Conservation (phyloP, 495 filamentous ascomycete genomes). For the Staphylotrichum tortipilum region DNA sequence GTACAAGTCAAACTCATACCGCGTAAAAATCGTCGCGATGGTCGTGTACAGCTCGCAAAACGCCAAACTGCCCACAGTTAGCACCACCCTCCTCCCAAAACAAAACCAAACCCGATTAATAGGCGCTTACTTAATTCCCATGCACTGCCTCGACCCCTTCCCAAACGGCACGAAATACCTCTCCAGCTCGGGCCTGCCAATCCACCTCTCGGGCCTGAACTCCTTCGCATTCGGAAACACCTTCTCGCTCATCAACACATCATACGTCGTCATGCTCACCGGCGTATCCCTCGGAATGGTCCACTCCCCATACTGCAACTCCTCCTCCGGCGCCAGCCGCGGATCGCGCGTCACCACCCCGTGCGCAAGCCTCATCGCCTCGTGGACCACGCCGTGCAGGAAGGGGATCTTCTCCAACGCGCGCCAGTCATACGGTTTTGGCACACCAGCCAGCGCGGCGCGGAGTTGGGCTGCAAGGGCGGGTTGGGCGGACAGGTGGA, state of each 20-base stretch:
- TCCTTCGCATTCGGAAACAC: conserved; percentile 35
- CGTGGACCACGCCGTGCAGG: conserved; percentile 36
- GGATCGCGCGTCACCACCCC: conserved; percentile 35
- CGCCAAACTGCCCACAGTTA: background rate
- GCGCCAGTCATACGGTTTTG: conserved; percentile 21
- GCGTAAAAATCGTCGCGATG: background rate
- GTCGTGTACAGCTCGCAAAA: conserved; percentile 9
- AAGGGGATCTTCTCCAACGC: conserved; percentile 41
- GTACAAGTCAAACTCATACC: conserved; percentile 14
- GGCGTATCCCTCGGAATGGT: conserved; percentile 17
- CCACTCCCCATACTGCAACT: conserved; percentile 27
- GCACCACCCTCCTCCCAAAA: background rate
- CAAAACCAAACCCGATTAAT: background rate
- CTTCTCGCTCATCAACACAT: conserved; percentile 30
- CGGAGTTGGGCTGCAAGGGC: conserved; percentile 13
- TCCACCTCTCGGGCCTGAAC: conserved; percentile 43
- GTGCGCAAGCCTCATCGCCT: conserved; percentile 34
- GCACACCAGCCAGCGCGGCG: conserved; percentile 17
- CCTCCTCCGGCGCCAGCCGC: conserved; percentile 34
- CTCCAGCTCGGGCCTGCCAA: conserved; percentile 13
- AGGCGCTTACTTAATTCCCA: conserved; percentile 29
- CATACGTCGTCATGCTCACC: conserved; percentile 34
- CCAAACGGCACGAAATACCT: conserved; percentile 36
- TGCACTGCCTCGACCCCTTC: conserved; percentile 36
- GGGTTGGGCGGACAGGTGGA: conserved; percentile 22